phyloP scores from a whole-genome alignment of 169 alveolate genomes.

The Eimeria acervulina region DNA sequence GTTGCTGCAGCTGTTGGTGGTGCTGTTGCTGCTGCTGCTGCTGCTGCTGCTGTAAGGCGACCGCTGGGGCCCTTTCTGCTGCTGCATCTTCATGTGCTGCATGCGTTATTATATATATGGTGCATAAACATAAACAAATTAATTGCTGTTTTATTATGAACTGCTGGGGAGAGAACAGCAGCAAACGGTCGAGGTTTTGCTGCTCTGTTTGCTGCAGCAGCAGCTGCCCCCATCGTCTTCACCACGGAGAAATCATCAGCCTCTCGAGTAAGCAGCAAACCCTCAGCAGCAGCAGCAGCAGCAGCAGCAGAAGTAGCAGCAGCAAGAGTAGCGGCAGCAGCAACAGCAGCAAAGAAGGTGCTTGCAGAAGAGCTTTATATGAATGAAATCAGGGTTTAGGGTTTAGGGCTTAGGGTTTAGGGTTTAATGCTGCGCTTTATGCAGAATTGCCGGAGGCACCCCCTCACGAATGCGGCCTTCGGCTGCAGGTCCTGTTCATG shows the following conservation, averaged over 20 bases:
- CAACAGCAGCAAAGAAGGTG: neutral
- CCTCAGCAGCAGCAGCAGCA: neutral
- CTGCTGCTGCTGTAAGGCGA: too few relatives aligned
- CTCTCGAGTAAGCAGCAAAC: neutral
- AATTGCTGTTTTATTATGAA: too few relatives aligned
- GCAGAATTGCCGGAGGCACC: neutral
- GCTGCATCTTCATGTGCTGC: too few relatives aligned
- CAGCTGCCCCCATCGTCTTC: neutral
- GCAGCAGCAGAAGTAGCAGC: neutral
- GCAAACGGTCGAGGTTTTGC: too few relatives aligned
- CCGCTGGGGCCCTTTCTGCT: too few relatives aligned
- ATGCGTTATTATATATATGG: too few relatives aligned
- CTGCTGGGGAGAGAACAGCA: too few relatives aligned
- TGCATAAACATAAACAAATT: too few relatives aligned
- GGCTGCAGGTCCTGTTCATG: neutral
- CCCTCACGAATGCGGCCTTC: neutral
- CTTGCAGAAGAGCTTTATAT: too few relatives aligned
- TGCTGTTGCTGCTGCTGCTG: too few relatives aligned
- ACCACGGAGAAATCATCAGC: neutral
- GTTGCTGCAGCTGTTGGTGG: too few relatives aligned
- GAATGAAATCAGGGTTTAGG: neutral
- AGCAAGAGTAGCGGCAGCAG: neutral
- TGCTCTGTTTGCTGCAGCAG: neutral
- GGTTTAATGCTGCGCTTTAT: neutral
- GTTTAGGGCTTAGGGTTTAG: constrained; percentile 24